A percentile compares a stretch with the other conserved stretches of the same genome.
phyloP scores from a whole-genome alignment of 371 early-diverging fungal genomes.

The Smittium culicis region DNA sequence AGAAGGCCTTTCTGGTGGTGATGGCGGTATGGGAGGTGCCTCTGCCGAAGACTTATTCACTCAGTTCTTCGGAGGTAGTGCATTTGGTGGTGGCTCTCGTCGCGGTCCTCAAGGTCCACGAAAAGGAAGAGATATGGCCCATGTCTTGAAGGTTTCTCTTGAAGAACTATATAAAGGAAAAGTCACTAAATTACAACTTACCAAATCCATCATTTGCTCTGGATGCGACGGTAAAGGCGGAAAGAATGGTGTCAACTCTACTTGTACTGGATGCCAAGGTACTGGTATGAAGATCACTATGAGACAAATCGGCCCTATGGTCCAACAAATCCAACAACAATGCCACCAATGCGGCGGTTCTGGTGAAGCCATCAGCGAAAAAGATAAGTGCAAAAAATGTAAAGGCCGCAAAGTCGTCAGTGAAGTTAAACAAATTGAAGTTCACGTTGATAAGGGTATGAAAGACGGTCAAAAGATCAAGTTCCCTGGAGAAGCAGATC shows the following conservation, averaged over 20 bases:
- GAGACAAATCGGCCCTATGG: constrained; percentile 93
- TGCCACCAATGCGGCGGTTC: constrained; percentile 80
- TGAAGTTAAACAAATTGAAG: constrained; percentile 73
- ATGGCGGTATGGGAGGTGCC: constrained; percentile 48
- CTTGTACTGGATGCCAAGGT: constrained; percentile 75
- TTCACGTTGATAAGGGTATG: constrained; percentile 89
- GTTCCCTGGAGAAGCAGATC: constrained; percentile 85
- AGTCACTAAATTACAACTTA: constrained; percentile 74
- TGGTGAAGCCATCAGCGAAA: constrained; percentile 74
- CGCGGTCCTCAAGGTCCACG: constrained; percentile 58
- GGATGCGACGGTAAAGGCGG: constrained; percentile 73
- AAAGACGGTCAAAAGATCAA: constrained; percentile 86
- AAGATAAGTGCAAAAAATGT: constrained; percentile 79
- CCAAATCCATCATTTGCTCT: constrained; percentile 67
- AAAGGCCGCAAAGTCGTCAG: constrained; percentile 56
- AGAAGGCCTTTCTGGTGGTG: constrained; percentile 58
- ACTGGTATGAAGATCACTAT: constrained; percentile 76
- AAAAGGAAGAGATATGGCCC: constrained; percentile 59
- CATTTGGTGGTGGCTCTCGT: constrained; percentile 50
- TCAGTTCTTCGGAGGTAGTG: constrained; percentile 65
- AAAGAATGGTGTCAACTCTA: constrained; percentile 48
- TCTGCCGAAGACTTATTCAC: constrained; percentile 76
- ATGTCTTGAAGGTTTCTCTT: constrained; percentile 68
- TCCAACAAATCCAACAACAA: constrained; percentile 91
- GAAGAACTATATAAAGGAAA: constrained; percentile 92